Evolutionary conservation across 495 filamentous ascomycete species (phyloP).

Genomic region (Aspergillus nidulans): DNA sequence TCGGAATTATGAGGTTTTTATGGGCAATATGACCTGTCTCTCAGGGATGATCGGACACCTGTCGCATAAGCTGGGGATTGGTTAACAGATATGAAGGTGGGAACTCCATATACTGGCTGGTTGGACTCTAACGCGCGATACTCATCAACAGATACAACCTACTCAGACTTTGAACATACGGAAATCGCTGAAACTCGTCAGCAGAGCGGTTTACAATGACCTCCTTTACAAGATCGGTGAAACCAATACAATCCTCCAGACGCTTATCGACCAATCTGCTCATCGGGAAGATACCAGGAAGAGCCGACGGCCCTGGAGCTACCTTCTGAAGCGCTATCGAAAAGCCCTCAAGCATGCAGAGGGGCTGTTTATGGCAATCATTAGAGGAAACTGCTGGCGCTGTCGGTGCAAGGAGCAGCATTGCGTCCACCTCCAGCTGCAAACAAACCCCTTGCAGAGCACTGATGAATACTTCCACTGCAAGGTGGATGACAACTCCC

Average conservation of each 20-base stretch:
- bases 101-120: not conserved
- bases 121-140: too few species aligned
- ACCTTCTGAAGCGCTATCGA: conserved; percentile 8
- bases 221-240: conserved; percentile 3
- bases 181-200: not conserved
- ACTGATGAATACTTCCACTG: too few species aligned
- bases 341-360: conserved; percentile 7
- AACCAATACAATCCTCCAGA: conserved; percentile 8
- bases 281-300: not conserved
- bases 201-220: conserved; percentile 6
- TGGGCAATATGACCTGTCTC: not conserved
- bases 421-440: conserved; percentile 8
- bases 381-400: conserved; percentile 3
- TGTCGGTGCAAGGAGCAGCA: conserved; percentile 6
- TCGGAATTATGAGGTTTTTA: conserved; percentile 15
- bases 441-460: not conserved
- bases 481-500: not conserved
- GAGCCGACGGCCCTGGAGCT: not conserved
- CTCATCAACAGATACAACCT: not conserved
- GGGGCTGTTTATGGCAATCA: conserved; percentile 4
- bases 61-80: not conserved
- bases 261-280: not conserved
- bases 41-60: not conserved
- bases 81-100: not conserved
- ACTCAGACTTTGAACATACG: too few species aligned